A percentile compares a stretch with the other conserved stretches of the same genome.
These are phyloP conservation scores for Aspergillus persii DNA, from an alignment of 2,329 filamentous ascomycete genomes.

Conservation along the genomic window DNA sequence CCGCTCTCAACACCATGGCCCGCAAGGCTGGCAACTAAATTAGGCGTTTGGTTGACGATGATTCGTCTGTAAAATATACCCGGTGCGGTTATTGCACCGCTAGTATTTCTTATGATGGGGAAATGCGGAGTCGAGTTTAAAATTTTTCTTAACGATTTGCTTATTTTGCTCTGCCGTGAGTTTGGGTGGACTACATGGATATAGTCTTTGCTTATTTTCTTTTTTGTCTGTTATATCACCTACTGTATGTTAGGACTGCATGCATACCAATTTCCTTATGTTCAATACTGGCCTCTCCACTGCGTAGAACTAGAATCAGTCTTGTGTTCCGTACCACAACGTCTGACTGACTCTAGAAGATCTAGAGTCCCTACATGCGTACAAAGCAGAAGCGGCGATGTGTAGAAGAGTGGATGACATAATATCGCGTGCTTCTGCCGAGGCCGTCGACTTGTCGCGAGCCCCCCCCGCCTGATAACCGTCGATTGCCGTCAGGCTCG, in stretches of 20 bases:
- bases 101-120: constrained; percentile 28
- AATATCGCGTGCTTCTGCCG: constrained; percentile 19
- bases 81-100: constrained; percentile 13
- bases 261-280: constrained; percentile 35
- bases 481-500: background rate
- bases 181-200: constrained; percentile 41
- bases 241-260: constrained; percentile 39
- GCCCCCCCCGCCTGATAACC: constrained; percentile 4
- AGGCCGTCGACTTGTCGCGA: background rate
- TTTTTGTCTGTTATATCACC: constrained; percentile 26
- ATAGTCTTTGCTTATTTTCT: constrained; percentile 34
- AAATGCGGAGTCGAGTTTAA: constrained; percentile 34
- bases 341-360: background rate
- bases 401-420: background rate
- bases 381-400: no score
- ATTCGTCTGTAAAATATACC: constrained; percentile 23
- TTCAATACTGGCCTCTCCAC: constrained; percentile 9
- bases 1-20: constrained; percentile 97
- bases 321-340: background rate
- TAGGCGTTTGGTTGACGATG: constrained; percentile 3
- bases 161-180: constrained; percentile 27
- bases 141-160: constrained; percentile 34
- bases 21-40: constrained; percentile 53
- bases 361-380: no score
- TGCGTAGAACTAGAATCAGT: background rate